Base-by-base conservation (phyloP, 148 eudicot genomes). In the Rhododendron ovatum region DNA sequence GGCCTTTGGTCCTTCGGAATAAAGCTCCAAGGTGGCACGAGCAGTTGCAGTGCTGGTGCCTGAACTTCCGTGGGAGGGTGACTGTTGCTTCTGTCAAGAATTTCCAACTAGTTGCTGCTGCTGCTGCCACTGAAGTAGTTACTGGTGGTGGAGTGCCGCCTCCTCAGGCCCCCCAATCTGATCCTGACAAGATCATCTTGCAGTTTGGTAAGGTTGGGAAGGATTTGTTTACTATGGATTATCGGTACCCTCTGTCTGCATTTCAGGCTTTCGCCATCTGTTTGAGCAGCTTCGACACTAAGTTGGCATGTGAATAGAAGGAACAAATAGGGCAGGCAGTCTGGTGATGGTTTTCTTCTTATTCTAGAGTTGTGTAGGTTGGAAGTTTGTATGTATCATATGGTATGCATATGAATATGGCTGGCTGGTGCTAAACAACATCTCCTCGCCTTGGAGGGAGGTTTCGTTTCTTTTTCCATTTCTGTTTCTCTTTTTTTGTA, bases 221-320 rank as follows among this genome's bases (percentile, higher is more conserved):
- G 67, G 94, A 92, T 78, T 87, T 92, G 94, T 92, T 92, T 37
- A 92, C 94, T 0, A 92, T 92, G 94, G 94, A 92, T 69, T 92
- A 92, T 79, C 88, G 92, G 1, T 92, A 92, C 43, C 94, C 94
- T 43, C 86, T 92, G 24, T 91, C 94, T 43, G 94, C 94, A 33
- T 92, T 92, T 85, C 94, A 92, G 85, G 94, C 94, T 5, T 92
- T 92, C 50, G 93, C 94, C 26, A 88, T 92, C 33, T 91, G 94
- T 86, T 85, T 92, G 83, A 92, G 92, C 86, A 92, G 94, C 88
- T 92, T 92, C 41, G 94, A 92, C 86, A 92, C 94, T 17, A 92
- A 92, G 83, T 83, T 92, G 87, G 94, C 94, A 20, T 92, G 94
- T 91, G 94, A 92, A 92, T 92, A 91, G 85, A 26, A 61, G 85